Evolutionary conservation across 2,329 filamentous ascomycete species (phyloP).

Genomic region (Clarireedia hainanense): DNA sequence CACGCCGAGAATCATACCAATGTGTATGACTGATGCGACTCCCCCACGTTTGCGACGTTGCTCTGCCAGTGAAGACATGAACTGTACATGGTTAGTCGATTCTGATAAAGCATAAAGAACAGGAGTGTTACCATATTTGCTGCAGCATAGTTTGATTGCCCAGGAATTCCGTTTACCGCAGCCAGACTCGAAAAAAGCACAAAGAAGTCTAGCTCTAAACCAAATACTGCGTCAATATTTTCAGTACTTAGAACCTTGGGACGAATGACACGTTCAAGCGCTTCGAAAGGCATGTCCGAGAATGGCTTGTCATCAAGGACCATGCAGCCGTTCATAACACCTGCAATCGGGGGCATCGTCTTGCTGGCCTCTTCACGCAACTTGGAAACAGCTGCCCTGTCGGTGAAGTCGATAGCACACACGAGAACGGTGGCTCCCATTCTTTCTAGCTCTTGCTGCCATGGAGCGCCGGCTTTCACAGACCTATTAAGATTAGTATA

Average conservation of each 20-base stretch:
- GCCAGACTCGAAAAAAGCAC: constrained; percentile 33
- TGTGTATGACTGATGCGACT: constrained; percentile 41
- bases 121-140: constrained; percentile 31
- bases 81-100: constrained; percentile 16
- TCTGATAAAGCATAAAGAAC: no score
- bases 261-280: constrained; percentile 19
- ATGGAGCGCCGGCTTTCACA: constrained; percentile 26
- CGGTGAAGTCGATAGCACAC: constrained; percentile 15
- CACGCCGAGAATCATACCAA: constrained; percentile 40
- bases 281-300: constrained; percentile 24
- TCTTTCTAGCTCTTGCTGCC: constrained; percentile 19
- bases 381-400: not conserved
- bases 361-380: constrained; percentile 1
- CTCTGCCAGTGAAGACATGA: constrained; percentile 35
- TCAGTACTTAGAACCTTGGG: constrained; percentile 32
- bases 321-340: constrained; percentile 38
- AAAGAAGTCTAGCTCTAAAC: constrained; percentile 34
- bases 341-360: constrained; percentile 28
- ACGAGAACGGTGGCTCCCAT: constrained; percentile 8
- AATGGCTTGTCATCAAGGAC: constrained; percentile 31
- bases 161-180: constrained; percentile 28
- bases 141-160: constrained; percentile 32
- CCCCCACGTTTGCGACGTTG: constrained; percentile 35
- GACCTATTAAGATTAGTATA: constrained; percentile 21
- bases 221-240: constrained; percentile 30